These are phyloP conservation scores for Pezicula neosporulosa DNA, from an alignment of 2,329 filamentous ascomycete species.

Conservation along the genomic window DNA sequence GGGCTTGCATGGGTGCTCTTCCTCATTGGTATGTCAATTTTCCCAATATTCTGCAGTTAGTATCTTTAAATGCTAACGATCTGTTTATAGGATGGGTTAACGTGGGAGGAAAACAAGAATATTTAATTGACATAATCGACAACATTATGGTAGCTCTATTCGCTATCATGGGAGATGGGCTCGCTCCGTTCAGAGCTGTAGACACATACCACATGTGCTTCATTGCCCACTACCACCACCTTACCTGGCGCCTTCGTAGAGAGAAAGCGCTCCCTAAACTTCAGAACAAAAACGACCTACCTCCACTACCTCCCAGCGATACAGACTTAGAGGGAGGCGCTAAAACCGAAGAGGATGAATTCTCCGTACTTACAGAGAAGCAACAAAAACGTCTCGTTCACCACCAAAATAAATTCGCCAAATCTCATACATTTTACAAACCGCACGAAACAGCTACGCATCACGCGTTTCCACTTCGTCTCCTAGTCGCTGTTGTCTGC, in stretches of 20 bases:
- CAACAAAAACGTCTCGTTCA: conserved; percentile 71
- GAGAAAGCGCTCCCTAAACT: conserved; percentile 54
- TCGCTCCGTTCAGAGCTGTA: conserved; percentile 71
- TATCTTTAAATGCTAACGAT: neutral
- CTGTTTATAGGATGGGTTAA: conserved; percentile 64
- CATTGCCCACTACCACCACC: conserved; percentile 61
- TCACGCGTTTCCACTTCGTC: conserved; percentile 69
- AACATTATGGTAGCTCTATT: conserved; percentile 69
- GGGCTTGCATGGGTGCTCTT: conserved; percentile 89
- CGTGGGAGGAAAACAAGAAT: conserved; percentile 68
- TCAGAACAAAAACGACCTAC: conserved; percentile 34
- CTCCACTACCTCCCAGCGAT: conserved; percentile 18
- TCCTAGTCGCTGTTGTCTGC: conserved; percentile 75
- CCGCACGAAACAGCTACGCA: conserved; percentile 83
- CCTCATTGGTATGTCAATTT: conserved; percentile 59
- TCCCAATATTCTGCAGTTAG: neutral
- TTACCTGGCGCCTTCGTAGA: conserved; percentile 56
- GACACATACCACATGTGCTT: conserved; percentile 80
- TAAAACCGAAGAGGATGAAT: conserved; percentile 41
- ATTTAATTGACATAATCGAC: conserved; percentile 67
- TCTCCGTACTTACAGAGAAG: conserved; percentile 58
- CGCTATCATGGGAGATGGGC: conserved; percentile 65
- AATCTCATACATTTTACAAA: conserved; percentile 85
- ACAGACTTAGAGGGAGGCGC: conserved; percentile 29
- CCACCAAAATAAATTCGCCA: conserved; percentile 76